phyloP scores from a whole-genome alignment of 2,329 filamentous ascomycete genomes.

The Clarireedia monteithiana region DNA sequence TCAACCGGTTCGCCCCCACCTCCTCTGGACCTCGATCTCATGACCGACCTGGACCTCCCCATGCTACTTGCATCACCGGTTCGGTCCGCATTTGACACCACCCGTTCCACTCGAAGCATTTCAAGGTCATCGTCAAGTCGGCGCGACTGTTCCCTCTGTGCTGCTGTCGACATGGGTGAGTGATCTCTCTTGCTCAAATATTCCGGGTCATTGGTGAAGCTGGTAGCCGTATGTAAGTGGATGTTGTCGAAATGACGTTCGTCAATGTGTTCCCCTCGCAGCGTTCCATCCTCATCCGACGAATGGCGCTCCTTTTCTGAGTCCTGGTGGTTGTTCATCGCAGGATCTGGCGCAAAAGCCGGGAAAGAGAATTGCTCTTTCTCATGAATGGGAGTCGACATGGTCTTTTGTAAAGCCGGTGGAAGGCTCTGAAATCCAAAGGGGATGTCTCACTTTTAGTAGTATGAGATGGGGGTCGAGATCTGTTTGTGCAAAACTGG shows the following conservation, averaged over 20 bases:
- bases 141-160: constrained; percentile 49
- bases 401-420: constrained; percentile 4
- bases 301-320: constrained; percentile 17
- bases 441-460: background rate
- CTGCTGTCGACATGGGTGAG: constrained; percentile 41
- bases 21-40: constrained; percentile 37
- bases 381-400: constrained; percentile 26
- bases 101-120: constrained; percentile 56
- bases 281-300: constrained; percentile 29
- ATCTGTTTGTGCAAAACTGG: constrained; percentile 1
- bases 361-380: constrained; percentile 29
- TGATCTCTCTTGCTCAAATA: constrained; percentile 12
- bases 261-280: constrained; percentile 19
- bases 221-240: constrained; percentile 41
- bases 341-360: constrained; percentile 19
- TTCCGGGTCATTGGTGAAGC: constrained; percentile 30
- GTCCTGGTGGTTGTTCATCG: background rate
- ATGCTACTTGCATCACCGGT: constrained; percentile 25
- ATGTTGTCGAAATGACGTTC: constrained; percentile 28
- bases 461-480: background rate
- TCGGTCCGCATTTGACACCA: constrained; percentile 33
- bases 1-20: constrained; percentile 48
- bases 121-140: constrained; percentile 59
- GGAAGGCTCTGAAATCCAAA: background rate
- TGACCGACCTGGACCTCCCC: constrained; percentile 33